Percentiles rank a stretch among this genome's conserved stretches.
These are phyloP conservation scores for Boletus bicolor DNA, from an alignment of 768 basidiomycete genomes.

Conservation along the genomic window DNA sequence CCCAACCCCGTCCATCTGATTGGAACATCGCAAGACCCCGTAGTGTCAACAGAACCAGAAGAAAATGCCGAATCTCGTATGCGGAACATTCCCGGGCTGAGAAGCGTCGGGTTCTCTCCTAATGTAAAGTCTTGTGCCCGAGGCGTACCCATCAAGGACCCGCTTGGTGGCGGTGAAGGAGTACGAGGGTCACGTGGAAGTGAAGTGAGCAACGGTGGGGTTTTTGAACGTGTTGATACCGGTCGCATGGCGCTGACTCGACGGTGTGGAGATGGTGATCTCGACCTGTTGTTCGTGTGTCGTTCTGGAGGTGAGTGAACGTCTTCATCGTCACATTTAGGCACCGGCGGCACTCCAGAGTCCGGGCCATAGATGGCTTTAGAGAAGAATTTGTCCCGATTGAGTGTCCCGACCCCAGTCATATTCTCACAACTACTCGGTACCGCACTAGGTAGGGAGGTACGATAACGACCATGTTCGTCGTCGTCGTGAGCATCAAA, in stretches of 20 bases:
- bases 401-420: slow-evolving; percentile 58
- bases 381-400: slow-evolving; percentile 25
- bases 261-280: slow-evolving; percentile 25
- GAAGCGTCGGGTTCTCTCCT: slow-evolving; percentile 37
- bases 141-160: slow-evolving; percentile 10
- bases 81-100: slow-evolving; percentile 54
- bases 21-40: slow-evolving; percentile 47
- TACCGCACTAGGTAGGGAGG: slow-evolving; percentile 52
- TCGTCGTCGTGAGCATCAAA: slow-evolving; percentile 37
- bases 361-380: slow-evolving; percentile 15
- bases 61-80: slow-evolving; percentile 64
- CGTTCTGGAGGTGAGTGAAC: slow-evolving; percentile 17
- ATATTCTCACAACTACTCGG: slow-evolving; percentile 54
- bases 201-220: slow-evolving; percentile 38
- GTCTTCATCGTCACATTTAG: slow-evolving; percentile 17
- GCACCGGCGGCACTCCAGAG: slow-evolving; percentile 8
- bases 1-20: slow-evolving; percentile 60
- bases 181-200: slow-evolving; percentile 27
- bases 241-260: slow-evolving; percentile 31
- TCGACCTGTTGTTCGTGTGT: slow-evolving; percentile 14
- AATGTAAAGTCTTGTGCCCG: slow-evolving; percentile 20
- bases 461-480: slow-evolving; percentile 35
- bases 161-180: slow-evolving; percentile 20
- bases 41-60: slow-evolving; percentile 40
- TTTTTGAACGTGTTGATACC: slow-evolving; percentile 38